Evolutionary conservation across 495 filamentous ascomycete genomes (phyloP).

Genomic region (Niebla homalea): DNA sequence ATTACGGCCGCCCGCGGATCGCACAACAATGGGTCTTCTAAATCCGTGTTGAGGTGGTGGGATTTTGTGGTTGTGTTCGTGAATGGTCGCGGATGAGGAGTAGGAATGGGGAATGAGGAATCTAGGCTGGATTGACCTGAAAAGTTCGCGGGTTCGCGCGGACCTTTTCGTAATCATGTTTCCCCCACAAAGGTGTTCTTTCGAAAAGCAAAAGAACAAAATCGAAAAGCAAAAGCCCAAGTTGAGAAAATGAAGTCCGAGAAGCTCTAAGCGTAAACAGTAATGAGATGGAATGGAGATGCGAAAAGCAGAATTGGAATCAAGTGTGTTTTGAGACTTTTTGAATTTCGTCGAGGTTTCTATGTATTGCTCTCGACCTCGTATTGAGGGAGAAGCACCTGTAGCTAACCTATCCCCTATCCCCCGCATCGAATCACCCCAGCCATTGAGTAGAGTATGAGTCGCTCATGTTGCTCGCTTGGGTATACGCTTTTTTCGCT

Average conservation of each 20-base stretch:
- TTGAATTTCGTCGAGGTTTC: neutral
- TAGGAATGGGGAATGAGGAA: neutral
- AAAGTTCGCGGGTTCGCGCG: too few species aligned
- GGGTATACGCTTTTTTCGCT: slow-evolving; percentile 24
- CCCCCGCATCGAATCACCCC: neutral
- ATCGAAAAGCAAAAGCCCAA: neutral
- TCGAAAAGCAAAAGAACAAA: neutral
- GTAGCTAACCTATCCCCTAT: neutral
- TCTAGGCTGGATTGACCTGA: neutral
- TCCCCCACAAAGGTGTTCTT: too few species aligned
- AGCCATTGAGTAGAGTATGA: neutral
- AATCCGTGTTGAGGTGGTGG: too few species aligned
- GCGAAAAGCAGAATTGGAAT: neutral
- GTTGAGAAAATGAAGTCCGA: neutral
- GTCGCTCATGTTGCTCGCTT: slow-evolving; percentile 9
- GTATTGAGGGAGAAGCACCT: slow-evolving; percentile 1
- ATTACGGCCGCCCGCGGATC: too few species aligned
- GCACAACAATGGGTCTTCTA: too few species aligned
- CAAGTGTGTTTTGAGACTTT: slow-evolving; percentile 23
- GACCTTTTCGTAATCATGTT: too few species aligned
- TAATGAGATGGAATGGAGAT: neutral
- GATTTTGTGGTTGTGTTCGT: too few species aligned
- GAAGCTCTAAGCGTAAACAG: neutral
- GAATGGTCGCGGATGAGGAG: too few species aligned
- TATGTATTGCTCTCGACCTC: slow-evolving; percentile 1